Evolutionary conservation across 1,139 yeast species (phyloP).

Genomic region (Yarrowia galli): DNA sequence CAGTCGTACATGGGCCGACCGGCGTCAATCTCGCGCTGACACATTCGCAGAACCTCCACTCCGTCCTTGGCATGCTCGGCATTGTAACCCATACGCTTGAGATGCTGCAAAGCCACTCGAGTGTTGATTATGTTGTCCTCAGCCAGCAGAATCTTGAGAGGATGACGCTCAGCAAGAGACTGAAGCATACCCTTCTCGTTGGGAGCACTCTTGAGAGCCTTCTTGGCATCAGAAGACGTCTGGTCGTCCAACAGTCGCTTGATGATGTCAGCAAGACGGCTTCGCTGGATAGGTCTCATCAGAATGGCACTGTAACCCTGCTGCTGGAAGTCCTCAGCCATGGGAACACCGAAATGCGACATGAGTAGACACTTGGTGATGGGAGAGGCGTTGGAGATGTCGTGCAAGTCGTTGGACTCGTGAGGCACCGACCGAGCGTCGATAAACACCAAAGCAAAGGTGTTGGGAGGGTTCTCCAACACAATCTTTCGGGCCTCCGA

Average conservation of each 20-base stretch:
- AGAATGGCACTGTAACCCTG: constrained; percentile 46
- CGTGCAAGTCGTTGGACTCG: constrained; percentile 37
- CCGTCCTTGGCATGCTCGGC: constrained; percentile 67
- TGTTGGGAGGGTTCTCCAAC: constrained; percentile 42
- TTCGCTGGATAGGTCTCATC: constrained; percentile 47
- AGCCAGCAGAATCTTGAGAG: constrained; percentile 59
- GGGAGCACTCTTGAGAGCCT: constrained; percentile 21
- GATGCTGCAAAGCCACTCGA: constrained; percentile 60
- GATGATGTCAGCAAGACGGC: constrained; percentile 45
- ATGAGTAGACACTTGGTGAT: constrained; percentile 44
- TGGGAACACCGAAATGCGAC: constrained; percentile 47
- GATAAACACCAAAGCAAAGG: constrained; percentile 45
- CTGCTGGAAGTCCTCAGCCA: constrained; percentile 45
- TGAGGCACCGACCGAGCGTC: constrained; percentile 42
- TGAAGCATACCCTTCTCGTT: constrained; percentile 45
- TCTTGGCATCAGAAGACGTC: constrained; percentile 24
- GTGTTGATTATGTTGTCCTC: constrained; percentile 63
- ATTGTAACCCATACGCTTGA: constrained; percentile 60
- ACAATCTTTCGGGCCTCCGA: constrained; percentile 38
- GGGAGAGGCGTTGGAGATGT: constrained; percentile 40
- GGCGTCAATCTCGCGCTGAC: constrained; percentile 47
- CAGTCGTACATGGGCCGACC: constrained; percentile 57
- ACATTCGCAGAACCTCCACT: constrained; percentile 57
- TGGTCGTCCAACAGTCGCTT: constrained; percentile 27
- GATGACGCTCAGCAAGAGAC: constrained; percentile 51